Conservation (phyloP, 176 grass and related monocot species). For the Otatea glauca region DNA sequence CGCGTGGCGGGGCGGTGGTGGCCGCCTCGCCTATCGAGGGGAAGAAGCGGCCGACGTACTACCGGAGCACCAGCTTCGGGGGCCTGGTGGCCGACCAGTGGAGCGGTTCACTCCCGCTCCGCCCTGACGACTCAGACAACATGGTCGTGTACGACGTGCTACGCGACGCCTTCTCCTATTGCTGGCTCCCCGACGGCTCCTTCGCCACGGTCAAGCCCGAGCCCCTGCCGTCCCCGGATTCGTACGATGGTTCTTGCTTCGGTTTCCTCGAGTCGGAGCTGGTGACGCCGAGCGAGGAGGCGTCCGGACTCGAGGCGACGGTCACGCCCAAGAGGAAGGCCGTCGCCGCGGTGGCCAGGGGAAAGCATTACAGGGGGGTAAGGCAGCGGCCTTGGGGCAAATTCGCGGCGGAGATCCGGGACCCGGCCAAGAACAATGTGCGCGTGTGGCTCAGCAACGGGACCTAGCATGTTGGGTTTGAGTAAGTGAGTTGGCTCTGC, state of each 20-base stretch:
- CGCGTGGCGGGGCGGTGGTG: neutral
- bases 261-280: neutral
- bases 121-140: slow-evolving; percentile 79
- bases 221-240: slow-evolving; percentile 37
- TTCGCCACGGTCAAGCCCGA: slow-evolving; percentile 57
- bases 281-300: neutral
- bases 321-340: neutral
- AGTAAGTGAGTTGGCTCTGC: too few relatives aligned
- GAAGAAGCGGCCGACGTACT: slow-evolving; percentile 26
- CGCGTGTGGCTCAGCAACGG: slow-evolving; percentile 95
- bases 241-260: neutral
- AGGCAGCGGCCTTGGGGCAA: slow-evolving; percentile 97
- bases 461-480: too few relatives aligned
- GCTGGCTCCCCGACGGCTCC: slow-evolving; percentile 73
- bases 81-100: slow-evolving; percentile 73
- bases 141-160: slow-evolving; percentile 83
- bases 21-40: neutral
- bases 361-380: slow-evolving; percentile 83
- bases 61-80: slow-evolving; percentile 64
- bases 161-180: slow-evolving; percentile 68
- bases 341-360: slow-evolving; percentile 36
- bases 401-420: slow-evolving; percentile 96
- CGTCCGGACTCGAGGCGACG: neutral
- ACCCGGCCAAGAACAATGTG: slow-evolving; percentile 91
- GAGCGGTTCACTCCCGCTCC: slow-evolving; percentile 74